phyloP scores from a whole-genome alignment of 2,329 filamentous ascomycete species.

The Fusarium hostae region DNA sequence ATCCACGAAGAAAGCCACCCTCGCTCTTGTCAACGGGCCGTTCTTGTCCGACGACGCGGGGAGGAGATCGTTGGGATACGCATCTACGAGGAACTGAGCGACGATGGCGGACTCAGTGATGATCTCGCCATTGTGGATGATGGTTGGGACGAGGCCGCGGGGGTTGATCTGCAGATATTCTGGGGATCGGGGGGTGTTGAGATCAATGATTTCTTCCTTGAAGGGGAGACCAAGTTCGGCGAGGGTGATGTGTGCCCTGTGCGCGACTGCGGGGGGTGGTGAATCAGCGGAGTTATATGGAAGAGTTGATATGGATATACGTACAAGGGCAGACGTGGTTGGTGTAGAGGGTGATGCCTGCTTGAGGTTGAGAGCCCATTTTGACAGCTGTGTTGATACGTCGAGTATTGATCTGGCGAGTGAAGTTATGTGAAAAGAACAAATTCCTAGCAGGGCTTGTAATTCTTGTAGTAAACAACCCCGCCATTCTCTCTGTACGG shows the following conservation, averaged over 20 bases:
- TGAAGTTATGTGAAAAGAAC: not conserved
- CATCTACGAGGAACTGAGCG: constrained; percentile 76
- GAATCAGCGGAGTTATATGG: not conserved
- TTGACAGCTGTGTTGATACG: constrained; percentile 8
- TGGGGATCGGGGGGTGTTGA: constrained; percentile 72
- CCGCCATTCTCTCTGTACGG: not conserved
- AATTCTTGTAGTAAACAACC: not conserved
- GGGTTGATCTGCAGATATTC: constrained; percentile 84
- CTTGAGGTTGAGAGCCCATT: constrained; percentile 34
- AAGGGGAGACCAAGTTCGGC: constrained; percentile 73
- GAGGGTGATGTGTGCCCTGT: constrained; percentile 79
- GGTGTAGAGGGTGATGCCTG: constrained; percentile 73
- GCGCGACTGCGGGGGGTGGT: constrained; percentile 63
- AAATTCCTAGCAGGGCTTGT: not conserved
- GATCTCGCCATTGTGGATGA: constrained; percentile 74
- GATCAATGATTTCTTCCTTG: constrained; percentile 78
- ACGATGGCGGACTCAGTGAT: constrained; percentile 80
- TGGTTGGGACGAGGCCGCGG: constrained; percentile 78
- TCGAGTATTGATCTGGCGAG: not conserved
- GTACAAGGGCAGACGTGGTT: constrained; percentile 74
- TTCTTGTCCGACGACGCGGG: constrained; percentile 64
- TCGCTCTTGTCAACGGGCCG: constrained; percentile 70
- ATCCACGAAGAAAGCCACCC: constrained; percentile 78
- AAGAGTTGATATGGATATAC: constrained; percentile 8
- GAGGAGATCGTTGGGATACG: constrained; percentile 73